Percentiles rank a stretch among this genome's conserved stretches.
Conservation (phyloP, 2,329 filamentous ascomycete genomes). For the Kalaharituber pfeilii region DNA sequence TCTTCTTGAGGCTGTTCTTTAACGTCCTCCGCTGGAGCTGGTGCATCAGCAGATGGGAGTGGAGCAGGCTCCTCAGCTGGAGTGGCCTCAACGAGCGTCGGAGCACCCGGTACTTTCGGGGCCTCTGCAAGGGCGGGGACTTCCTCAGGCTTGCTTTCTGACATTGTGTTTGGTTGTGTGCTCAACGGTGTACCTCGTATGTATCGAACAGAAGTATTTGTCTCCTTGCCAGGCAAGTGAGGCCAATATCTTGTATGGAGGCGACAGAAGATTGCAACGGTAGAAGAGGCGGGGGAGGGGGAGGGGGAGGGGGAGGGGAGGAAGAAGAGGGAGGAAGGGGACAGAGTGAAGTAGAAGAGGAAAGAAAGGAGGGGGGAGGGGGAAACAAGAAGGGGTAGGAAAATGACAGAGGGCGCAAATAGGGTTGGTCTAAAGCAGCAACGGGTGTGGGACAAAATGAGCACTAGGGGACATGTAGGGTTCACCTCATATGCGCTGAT, state of each 20-base stretch:
- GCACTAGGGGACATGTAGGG: background rate
- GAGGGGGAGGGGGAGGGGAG: constrained; percentile 18
- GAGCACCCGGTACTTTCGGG: constrained; percentile 17
- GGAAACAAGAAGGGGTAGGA: constrained; percentile 5
- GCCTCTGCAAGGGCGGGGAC: constrained; percentile 18
- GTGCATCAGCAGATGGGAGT: constrained; percentile 28
- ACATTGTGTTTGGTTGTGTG: constrained; percentile 17
- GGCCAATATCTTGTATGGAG: constrained; percentile 19
- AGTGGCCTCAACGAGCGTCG: constrained; percentile 13
- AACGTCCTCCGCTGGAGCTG: constrained; percentile 23
- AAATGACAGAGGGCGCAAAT: background rate
- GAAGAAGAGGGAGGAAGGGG: constrained; percentile 21
- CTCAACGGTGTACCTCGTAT: background rate
- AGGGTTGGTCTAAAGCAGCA: constrained; percentile 1
- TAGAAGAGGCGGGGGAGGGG: constrained; percentile 20
- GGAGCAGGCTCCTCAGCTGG: constrained; percentile 15
- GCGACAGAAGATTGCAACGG: constrained; percentile 10
- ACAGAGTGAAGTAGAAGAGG: constrained; percentile 19
- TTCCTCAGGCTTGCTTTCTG: constrained; percentile 22
- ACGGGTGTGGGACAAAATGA: background rate
- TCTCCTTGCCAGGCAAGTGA: constrained; percentile 13
- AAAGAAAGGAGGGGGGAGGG: constrained; percentile 4
- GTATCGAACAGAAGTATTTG: constrained; percentile 7
- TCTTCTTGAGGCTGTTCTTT: no score
- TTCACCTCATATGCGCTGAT: background rate